Conservation (phyloP, 306 rosid species). For the Cucumis cinereus region DNA sequence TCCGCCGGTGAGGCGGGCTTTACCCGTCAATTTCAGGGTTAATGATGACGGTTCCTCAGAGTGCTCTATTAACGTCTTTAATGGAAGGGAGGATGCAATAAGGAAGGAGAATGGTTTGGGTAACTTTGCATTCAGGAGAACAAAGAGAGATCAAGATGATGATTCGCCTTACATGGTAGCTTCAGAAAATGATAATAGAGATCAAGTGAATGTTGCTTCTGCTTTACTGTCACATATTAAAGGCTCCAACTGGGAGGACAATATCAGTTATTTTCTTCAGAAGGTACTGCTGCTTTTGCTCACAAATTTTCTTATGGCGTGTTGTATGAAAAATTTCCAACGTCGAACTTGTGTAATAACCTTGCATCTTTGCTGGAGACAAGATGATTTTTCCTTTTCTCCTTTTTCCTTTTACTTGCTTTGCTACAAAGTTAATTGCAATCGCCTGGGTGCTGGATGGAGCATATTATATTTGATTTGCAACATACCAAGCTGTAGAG, state of each 20-base stretch:
- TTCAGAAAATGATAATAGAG: slow-evolving; percentile 20
- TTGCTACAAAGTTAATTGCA: background rate
- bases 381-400: background rate
- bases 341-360: background rate
- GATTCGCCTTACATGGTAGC: slow-evolving; percentile 58
- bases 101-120: slow-evolving; percentile 33
- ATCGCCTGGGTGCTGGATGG: background rate
- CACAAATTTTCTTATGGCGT: background rate
- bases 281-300: slow-evolving; percentile 42
- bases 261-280: slow-evolving; percentile 61
- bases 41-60: slow-evolving; percentile 14
- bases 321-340: background rate
- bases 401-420: background rate
- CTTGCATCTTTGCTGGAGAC: background rate
- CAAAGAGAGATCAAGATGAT: slow-evolving; percentile 22
- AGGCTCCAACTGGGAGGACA: slow-evolving; percentile 43
- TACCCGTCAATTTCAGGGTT: slow-evolving; percentile 47
- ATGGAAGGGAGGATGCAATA: slow-evolving; percentile 30
- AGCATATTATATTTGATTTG: slow-evolving; percentile 12
- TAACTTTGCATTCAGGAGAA: slow-evolving; percentile 52
- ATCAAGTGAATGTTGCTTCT: slow-evolving; percentile 17
- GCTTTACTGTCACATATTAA: slow-evolving; percentile 16
- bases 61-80: slow-evolving; percentile 15
- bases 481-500: background rate
- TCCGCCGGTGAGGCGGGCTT: slow-evolving; percentile 56